Evolutionary conservation across 192 early-diverging fungal species (phyloP).

Genomic region (Thamnidium elegans): DNA sequence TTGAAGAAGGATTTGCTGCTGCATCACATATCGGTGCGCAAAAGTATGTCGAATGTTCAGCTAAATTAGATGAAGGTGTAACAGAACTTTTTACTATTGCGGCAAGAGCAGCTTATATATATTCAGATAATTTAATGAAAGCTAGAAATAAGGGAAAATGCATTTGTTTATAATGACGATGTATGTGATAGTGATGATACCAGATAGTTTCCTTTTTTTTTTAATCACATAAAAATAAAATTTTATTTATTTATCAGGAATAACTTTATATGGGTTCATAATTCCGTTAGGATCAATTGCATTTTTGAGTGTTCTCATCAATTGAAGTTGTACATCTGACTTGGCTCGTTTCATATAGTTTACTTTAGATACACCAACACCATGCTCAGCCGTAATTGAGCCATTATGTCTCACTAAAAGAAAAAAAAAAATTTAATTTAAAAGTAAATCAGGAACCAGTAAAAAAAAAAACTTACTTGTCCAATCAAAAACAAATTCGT

Average conservation of each 20-base stretch:
- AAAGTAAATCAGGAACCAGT: neutral
- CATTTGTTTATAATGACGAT: neutral
- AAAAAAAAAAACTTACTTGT: constrained; percentile 42
- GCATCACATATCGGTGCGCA: constrained; percentile 71
- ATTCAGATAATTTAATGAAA: neutral
- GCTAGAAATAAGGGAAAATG: neutral
- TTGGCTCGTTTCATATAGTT: constrained; percentile 79
- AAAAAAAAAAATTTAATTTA: constrained; percentile 1
- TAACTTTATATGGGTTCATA: constrained; percentile 83
- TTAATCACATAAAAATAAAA: neutral
- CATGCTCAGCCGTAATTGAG: constrained; percentile 40
- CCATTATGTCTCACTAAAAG: constrained; percentile 34
- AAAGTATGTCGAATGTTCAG: constrained; percentile 83
- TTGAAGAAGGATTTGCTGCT: constrained; percentile 64
- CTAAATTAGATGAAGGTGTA: constrained; percentile 71
- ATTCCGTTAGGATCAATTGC: constrained; percentile 92
- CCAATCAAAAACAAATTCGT: constrained; percentile 90
- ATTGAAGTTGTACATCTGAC: constrained; percentile 66
- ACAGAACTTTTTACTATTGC: constrained; percentile 80
- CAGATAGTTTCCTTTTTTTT: too few species aligned
- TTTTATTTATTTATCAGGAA: constrained; percentile 34
- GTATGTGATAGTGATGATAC: neutral
- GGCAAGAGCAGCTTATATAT: constrained; percentile 34
- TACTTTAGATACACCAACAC: constrained; percentile 74
- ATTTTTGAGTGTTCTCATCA: constrained; percentile 85